These are phyloP conservation scores for Mycena galericulata DNA, from an alignment of 768 basidiomycete species.

Conservation along the genomic window DNA sequence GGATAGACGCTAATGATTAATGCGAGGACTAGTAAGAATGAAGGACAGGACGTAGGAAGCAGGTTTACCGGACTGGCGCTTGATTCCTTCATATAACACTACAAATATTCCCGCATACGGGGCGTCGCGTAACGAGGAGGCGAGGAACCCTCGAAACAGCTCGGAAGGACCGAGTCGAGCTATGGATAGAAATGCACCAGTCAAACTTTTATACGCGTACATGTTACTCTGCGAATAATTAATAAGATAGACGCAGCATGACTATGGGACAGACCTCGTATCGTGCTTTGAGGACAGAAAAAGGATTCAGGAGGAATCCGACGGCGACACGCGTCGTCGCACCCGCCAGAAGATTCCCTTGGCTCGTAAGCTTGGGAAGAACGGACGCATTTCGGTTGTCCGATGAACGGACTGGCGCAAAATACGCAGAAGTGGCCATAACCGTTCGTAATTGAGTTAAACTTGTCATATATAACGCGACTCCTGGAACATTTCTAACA, in stretches of 20 bases:
- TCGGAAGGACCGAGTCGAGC: conserved; percentile 81
- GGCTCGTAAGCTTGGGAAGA: conserved; percentile 75
- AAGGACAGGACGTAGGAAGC: conserved; percentile 8
- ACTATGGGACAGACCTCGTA: conserved; percentile 74
- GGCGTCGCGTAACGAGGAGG: conserved; percentile 93
- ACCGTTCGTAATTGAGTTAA: conserved; percentile 84
- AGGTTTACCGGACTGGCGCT: conserved; percentile 72
- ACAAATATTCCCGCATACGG: conserved; percentile 94
- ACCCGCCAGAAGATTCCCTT: conserved; percentile 90
- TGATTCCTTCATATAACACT: conserved; percentile 89
- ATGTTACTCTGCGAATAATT: conserved; percentile 72
- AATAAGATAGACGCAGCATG: neutral
- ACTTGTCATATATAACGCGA: conserved; percentile 91
- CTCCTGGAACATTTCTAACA: conserved; percentile 89
- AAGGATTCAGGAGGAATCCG: conserved; percentile 89
- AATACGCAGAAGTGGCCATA: conserved; percentile 81
- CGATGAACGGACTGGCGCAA: conserved; percentile 54
- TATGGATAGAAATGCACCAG: conserved; percentile 69
- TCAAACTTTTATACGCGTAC: conserved; percentile 75
- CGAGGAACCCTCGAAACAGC: conserved; percentile 86
- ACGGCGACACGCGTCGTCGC: conserved; percentile 84
- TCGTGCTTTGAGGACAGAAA: conserved; percentile 91
- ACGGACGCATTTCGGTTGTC: conserved; percentile 57
- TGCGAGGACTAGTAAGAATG: conserved; percentile 26
- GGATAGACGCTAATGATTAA: conserved; percentile 52